Evolutionary conservation across 805 yeast species (phyloP).

Genomic region (Kluyveromyces dobzhanskii): DNA sequence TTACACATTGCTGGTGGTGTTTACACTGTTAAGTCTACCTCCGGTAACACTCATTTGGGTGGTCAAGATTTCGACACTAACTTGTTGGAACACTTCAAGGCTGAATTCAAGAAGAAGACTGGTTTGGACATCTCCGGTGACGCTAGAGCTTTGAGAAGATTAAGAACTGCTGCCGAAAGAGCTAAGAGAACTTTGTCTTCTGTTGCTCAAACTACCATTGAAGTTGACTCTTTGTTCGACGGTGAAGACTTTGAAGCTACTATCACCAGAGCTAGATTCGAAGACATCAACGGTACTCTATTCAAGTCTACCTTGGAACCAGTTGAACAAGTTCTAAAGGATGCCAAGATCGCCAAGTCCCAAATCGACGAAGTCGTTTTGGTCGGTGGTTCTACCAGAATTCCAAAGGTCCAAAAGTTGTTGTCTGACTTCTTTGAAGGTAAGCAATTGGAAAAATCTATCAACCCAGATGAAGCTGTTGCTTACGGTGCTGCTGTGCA

Average conservation of each 20-base stretch:
- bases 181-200: conserved; percentile 98
- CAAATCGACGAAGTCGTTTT: conserved; percentile 89
- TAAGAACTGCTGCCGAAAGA: conserved; percentile 98
- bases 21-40: conserved; percentile 94
- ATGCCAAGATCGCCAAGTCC: conserved; percentile 76
- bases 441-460: conserved; percentile 91
- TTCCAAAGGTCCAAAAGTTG: conserved; percentile 95
- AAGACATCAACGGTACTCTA: conserved; percentile 86
- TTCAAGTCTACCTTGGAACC: conserved; percentile 93
- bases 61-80: conserved; percentile 99
- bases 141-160: conserved; percentile 95
- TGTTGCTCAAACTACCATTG: conserved; percentile 91
- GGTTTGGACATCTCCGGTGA: conserved; percentile 83
- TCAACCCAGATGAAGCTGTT: conserved; percentile 99
- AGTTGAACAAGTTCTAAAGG: conserved; percentile 91
- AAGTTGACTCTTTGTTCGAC: conserved; percentile 88
- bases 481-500: conserved; percentile 99
- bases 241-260: conserved; percentile 94
- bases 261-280: conserved; percentile 97
- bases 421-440: conserved; percentile 94
- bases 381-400: conserved; percentile 99
- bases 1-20: conserved; percentile 92
- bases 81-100: conserved; percentile 85
- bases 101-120: conserved; percentile 93
- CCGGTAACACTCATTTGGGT: conserved; percentile 99